These are phyloP conservation scores for Linum trigynum DNA, from an alignment of 345 rosid genomes.

Conservation along the genomic window DNA sequence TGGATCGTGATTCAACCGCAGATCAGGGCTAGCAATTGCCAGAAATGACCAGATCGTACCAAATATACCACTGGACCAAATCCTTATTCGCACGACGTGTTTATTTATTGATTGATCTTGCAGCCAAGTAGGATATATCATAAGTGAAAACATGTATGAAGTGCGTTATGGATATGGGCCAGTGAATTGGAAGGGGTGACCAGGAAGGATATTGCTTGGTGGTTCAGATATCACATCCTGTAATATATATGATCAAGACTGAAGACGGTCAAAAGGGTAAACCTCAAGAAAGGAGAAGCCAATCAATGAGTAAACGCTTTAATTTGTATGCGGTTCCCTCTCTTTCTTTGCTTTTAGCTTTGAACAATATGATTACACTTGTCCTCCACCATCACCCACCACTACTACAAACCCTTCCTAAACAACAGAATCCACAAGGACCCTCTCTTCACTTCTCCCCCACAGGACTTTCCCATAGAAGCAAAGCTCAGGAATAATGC, in stretches of 20 bases:
- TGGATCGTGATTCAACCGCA: too few species aligned
- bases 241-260: not conserved
- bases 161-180: too few species aligned
- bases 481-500: constrained; percentile 10
- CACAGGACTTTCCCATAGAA: constrained; percentile 7
- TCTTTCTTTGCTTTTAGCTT: constrained; percentile 13
- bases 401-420: constrained; percentile 9
- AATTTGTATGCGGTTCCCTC: constrained; percentile 50
- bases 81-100: too few species aligned
- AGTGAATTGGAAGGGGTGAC: too few species aligned
- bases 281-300: constrained; percentile 17
- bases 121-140: too few species aligned
- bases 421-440: constrained; percentile 15
- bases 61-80: too few species aligned
- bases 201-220: not conserved
- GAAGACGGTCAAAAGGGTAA: constrained; percentile 11
- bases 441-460: constrained; percentile 7
- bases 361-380: constrained; percentile 27
- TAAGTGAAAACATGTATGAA: too few species aligned
- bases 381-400: constrained; percentile 26
- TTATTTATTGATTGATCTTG: too few species aligned
- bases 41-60: too few species aligned
- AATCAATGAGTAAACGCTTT: constrained; percentile 30
- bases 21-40: too few species aligned
- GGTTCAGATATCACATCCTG: not conserved